A percentile compares a stretch with the other conserved stretches of the same genome.
These are phyloP conservation scores for Penicillium canariense DNA, from an alignment of 495 filamentous ascomycete species.

Conservation along the genomic window DNA sequence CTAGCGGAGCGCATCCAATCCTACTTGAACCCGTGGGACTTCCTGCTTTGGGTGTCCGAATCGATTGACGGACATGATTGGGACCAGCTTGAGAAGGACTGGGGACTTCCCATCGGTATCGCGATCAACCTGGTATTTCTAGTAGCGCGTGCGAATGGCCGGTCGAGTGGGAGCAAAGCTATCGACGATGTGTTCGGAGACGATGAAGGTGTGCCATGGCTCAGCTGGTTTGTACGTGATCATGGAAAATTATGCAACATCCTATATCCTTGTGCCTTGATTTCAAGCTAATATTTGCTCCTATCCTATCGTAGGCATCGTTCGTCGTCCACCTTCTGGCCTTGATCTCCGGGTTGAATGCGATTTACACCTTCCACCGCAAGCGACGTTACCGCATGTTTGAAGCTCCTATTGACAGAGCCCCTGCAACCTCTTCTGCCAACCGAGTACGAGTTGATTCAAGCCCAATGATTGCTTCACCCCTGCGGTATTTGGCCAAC, in stretches of 20 bases:
- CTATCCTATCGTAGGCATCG: conserved; percentile 50
- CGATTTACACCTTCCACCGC: conserved; percentile 77
- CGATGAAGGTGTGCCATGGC: conserved; percentile 58
- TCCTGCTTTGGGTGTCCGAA: conserved; percentile 84
- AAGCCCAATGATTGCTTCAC: conserved; percentile 73
- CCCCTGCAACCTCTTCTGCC: conserved; percentile 79
- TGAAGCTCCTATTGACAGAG: conserved; percentile 71
- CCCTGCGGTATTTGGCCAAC: conserved; percentile 70
- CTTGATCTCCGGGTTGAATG: conserved; percentile 65
- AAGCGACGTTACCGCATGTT: conserved; percentile 89
- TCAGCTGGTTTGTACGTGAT: conserved; percentile 74
- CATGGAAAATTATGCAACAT: neutral
- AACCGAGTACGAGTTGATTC: conserved; percentile 89
- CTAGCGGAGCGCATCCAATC: conserved; percentile 72
- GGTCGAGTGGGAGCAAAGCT: conserved; percentile 38
- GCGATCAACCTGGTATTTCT: conserved; percentile 75
- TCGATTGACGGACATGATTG: conserved; percentile 85
- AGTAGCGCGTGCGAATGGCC: conserved; percentile 74
- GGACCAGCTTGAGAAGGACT: conserved; percentile 72
- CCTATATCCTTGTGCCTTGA: neutral
- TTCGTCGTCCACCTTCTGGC: conserved; percentile 67
- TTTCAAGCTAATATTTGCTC: conserved; percentile 3
- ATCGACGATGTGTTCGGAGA: conserved; percentile 86
- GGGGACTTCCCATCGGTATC: conserved; percentile 72
- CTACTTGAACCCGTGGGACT: conserved; percentile 83